phyloP scores from a whole-genome alignment of 2,329 filamentous ascomycete species.

The Paracamarosporium sp. region DNA sequence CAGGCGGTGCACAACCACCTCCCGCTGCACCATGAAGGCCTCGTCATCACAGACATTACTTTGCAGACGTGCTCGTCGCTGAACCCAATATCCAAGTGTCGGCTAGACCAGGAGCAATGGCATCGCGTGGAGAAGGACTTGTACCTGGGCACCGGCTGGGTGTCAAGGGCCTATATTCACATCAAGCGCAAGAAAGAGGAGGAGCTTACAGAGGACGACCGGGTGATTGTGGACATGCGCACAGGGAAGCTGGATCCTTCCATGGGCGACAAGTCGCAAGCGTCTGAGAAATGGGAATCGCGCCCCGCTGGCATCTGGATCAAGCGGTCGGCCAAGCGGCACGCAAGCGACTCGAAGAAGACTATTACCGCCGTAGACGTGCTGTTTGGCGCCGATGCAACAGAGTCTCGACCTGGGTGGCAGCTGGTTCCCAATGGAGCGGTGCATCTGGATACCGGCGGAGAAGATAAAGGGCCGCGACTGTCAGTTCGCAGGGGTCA shows the following conservation, averaged over 20 bases:
- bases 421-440: conserved; percentile 69
- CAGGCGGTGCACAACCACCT: conserved; percentile 85
- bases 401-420: conserved; percentile 89
- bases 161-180: conserved; percentile 79
- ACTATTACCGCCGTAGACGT: conserved; percentile 84
- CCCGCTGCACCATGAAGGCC: conserved; percentile 79
- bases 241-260: conserved; percentile 76
- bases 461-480: conserved; percentile 71
- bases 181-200: conserved; percentile 86
- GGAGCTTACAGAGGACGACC: conserved; percentile 75
- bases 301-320: conserved; percentile 83
- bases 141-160: conserved; percentile 76
- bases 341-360: conserved; percentile 75
- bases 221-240: conserved; percentile 79
- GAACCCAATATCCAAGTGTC: conserved; percentile 77
- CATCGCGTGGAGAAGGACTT: conserved; percentile 89
- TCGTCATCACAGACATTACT: conserved; percentile 85
- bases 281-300: conserved; percentile 76
- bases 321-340: conserved; percentile 72
- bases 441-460: conserved; percentile 71
- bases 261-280: conserved; percentile 61
- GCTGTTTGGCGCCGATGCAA: conserved; percentile 87
- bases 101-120: conserved; percentile 76
- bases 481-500: conserved; percentile 79
- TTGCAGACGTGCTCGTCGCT: conserved; percentile 77